A percentile compares a stretch with the other conserved stretches of the same genome.
Evolutionary conservation across 805 yeast species (phyloP).

Genomic region (Teunomyces atbi): DNA sequence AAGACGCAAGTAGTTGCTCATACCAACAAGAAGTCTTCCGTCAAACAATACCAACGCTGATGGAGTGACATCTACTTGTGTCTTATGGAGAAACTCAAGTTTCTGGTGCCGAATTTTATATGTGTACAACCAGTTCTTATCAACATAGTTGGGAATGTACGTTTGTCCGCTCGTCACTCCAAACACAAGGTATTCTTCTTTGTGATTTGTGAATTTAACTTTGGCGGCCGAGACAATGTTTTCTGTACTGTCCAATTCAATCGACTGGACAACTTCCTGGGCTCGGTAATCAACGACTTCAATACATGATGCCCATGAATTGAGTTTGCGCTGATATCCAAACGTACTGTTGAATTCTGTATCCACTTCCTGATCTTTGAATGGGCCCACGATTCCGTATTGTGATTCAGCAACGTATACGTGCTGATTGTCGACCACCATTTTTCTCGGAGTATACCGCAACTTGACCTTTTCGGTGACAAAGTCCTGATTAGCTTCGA

Average conservation of each 20-base stretch:
- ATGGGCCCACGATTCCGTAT: conserved; percentile 32
- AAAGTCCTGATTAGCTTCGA: conserved; percentile 27
- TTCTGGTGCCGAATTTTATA: conserved; percentile 29
- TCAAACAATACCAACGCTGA: conserved; percentile 51
- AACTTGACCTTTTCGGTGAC: conserved; percentile 37
- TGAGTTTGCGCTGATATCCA: conserved; percentile 33
- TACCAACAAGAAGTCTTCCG: conserved; percentile 60
- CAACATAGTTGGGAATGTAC: conserved; percentile 25
- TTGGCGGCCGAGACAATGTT: conserved; percentile 40
- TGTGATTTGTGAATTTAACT: conserved; percentile 24
- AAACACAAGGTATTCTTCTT: conserved; percentile 41
- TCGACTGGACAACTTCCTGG: conserved; percentile 36
- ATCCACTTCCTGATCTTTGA: conserved; percentile 19
- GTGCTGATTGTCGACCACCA: conserved; percentile 19
- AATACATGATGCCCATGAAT: conserved; percentile 53
- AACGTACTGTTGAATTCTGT: conserved; percentile 43
- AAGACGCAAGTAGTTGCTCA: conserved; percentile 50
- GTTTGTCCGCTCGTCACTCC: conserved; percentile 37
- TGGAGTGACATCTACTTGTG: conserved; percentile 50
- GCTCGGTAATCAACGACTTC: conserved; percentile 43
- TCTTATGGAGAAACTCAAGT: conserved; percentile 58
- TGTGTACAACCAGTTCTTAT: conserved; percentile 31
- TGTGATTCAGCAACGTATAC: conserved; percentile 50
- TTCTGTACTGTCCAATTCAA: conserved; percentile 46
- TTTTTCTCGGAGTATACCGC: conserved; percentile 50